Evolutionary conservation across 805 yeast species (phyloP).

Genomic region (Saturnispora besseyi): DNA sequence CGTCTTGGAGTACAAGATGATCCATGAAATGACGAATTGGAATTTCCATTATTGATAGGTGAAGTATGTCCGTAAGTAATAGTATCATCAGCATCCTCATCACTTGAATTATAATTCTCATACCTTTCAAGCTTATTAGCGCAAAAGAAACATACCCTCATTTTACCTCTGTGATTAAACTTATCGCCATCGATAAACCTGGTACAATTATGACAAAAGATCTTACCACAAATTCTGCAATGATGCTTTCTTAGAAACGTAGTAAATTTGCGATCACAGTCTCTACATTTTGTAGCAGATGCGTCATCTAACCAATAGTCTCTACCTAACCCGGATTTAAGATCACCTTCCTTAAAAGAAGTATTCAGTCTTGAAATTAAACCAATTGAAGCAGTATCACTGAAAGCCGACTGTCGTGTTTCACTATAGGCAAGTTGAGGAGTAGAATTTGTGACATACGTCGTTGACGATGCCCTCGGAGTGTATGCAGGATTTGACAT

Average conservation of each 20-base stretch:
- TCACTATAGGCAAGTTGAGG: constrained; percentile 2
- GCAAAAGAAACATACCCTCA: constrained; percentile 74
- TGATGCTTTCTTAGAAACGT: constrained; percentile 91
- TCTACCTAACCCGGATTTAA: constrained; percentile 42
- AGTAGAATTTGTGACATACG: neutral
- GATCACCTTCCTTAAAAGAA: constrained; percentile 12
- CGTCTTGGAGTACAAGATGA: neutral
- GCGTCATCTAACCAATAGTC: constrained; percentile 97
- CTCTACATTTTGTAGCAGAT: constrained; percentile 78
- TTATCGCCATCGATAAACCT: constrained; percentile 56
- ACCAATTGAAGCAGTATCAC: neutral
- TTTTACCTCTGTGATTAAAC: constrained; percentile 55
- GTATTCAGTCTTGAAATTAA: constrained; percentile 16
- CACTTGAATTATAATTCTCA: constrained; percentile 62
- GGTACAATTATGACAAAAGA: constrained; percentile 82
- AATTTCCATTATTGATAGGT: neutral
- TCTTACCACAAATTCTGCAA: constrained; percentile 93
- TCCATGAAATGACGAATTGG: constrained; percentile 1
- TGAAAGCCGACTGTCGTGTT: neutral
- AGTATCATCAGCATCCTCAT: constrained; percentile 24
- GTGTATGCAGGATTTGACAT: constrained; percentile 5
- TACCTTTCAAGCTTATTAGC: constrained; percentile 51
- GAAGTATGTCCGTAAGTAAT: neutral
- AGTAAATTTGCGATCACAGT: constrained; percentile 70
- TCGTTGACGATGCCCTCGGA: constrained; percentile 2